phyloP scores from a whole-genome alignment of 2,329 filamentous ascomycete genomes.

The Alternaria novae-zelandiae region DNA sequence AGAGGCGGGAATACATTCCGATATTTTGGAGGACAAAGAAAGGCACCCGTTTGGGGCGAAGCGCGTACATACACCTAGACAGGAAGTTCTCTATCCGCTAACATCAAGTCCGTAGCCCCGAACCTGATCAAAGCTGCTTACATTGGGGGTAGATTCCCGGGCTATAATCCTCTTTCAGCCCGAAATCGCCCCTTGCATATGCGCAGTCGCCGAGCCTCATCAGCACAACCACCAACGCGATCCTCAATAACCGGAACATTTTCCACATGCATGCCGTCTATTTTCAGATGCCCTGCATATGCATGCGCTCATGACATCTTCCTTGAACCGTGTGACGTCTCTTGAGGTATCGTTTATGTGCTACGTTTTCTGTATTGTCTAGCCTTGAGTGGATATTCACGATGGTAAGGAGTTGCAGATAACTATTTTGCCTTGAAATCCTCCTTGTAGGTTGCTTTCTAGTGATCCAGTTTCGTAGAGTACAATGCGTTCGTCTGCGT shows the following conservation, averaged over 20 bases:
- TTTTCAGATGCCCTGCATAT: neutral
- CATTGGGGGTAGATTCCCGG: neutral
- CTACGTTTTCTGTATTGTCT: neutral
- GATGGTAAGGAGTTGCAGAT: neutral
- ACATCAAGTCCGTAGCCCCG: neutral
- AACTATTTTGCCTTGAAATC: neutral
- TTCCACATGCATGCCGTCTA: neutral
- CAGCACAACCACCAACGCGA: neutral
- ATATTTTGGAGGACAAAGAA: conserved; percentile 12
- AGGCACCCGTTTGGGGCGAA: neutral
- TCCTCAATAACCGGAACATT: neutral
- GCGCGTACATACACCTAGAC: neutral
- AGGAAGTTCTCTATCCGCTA: neutral
- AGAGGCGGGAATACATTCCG: neutral
- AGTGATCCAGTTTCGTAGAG: neutral
- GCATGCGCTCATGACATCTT: neutral
- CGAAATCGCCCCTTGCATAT: conserved; percentile 5
- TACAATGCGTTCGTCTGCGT: neutral
- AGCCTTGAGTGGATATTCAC: neutral
- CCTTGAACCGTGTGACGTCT: neutral
- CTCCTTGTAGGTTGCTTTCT: neutral
- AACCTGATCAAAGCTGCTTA: neutral
- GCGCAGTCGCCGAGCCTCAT: conserved; percentile 9
- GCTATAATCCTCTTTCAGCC: neutral
- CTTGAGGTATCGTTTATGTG: neutral